These are phyloP conservation scores for Yamadazyma spencermartinsiae DNA, from an alignment of 1,139 yeast species.

Conservation along the genomic window DNA sequence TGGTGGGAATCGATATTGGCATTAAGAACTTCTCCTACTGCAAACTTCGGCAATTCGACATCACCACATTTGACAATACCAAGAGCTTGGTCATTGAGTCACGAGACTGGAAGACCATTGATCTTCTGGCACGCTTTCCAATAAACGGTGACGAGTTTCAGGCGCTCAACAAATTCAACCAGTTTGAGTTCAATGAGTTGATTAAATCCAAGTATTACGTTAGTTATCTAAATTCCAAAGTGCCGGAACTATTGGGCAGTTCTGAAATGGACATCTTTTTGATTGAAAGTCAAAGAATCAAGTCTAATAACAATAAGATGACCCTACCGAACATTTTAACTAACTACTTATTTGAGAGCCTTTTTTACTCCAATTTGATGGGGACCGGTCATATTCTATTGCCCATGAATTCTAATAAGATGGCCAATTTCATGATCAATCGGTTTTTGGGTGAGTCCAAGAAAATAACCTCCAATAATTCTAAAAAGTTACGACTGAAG, in stretches of 20 bases:
- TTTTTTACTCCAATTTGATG: constrained; percentile 26
- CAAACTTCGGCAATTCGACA: constrained; percentile 19
- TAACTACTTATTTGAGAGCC: constrained; percentile 38
- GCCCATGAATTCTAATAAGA: constrained; percentile 37
- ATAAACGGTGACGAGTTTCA: constrained; percentile 4
- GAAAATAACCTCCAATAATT: constrained; percentile 18
- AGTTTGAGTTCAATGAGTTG: constrained; percentile 14
- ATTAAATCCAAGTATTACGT: constrained; percentile 28
- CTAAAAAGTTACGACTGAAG: constrained; percentile 17
- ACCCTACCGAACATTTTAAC: constrained; percentile 42
- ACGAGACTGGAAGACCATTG: constrained; percentile 31
- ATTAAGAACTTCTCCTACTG: constrained; percentile 45
- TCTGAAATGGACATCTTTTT: constrained; percentile 24
- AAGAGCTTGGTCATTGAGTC: constrained; percentile 7
- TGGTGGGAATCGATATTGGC: constrained; percentile 41
- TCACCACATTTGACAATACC: constrained; percentile 6
- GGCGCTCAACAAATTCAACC: constrained; percentile 6
- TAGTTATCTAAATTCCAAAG: constrained; percentile 22
- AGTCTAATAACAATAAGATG: constrained; percentile 31
- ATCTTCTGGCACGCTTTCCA: constrained; percentile 18
- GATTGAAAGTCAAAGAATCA: constrained; percentile 43
- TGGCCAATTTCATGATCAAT: constrained; percentile 42
- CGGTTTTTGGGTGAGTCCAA: constrained; percentile 28
- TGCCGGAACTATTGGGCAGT: constrained; percentile 20
- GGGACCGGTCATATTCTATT: constrained; percentile 18